Conservation (phyloP, 2,329 filamentous ascomycete species). For the Alternaria triticimaculans region DNA sequence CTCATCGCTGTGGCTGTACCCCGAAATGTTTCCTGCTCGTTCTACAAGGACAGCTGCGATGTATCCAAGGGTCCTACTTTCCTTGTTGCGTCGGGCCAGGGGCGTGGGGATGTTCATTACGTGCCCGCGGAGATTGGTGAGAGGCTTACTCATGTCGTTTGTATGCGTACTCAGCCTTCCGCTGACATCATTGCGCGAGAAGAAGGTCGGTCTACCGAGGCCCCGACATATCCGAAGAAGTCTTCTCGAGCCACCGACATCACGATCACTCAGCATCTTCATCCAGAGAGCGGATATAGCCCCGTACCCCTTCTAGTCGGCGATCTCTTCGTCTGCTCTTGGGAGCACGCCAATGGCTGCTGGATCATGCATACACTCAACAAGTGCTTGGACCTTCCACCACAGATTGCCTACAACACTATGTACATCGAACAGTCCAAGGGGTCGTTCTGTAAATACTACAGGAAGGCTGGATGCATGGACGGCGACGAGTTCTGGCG, state of each 20-base stretch:
- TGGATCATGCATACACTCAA: neutral
- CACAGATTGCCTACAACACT: no score
- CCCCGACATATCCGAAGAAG: no score
- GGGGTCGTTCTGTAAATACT: neutral
- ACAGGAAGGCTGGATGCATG: conserved; percentile 1
- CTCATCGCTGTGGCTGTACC: neutral
- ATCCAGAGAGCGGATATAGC: no score
- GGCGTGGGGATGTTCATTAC: neutral
- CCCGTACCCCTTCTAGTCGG: neutral
- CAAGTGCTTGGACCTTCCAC: neutral
- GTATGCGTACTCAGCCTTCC: neutral
- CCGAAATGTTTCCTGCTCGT: neutral
- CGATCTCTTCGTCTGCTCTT: neutral
- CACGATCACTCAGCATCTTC: no score
- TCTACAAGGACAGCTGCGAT: neutral
- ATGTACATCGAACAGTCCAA: neutral
- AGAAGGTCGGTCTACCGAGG: no score
- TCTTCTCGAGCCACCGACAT: no score
- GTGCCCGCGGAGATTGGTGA: neutral
- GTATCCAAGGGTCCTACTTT: neutral
- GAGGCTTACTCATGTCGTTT: neutral
- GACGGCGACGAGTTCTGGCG: no score
- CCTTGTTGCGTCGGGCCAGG: neutral
- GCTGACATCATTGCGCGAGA: neutral
- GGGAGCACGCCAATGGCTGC: neutral